These are phyloP conservation scores for Catenaria anguillulae DNA, from an alignment of 371 early-diverging fungal species.

Conservation along the genomic window DNA sequence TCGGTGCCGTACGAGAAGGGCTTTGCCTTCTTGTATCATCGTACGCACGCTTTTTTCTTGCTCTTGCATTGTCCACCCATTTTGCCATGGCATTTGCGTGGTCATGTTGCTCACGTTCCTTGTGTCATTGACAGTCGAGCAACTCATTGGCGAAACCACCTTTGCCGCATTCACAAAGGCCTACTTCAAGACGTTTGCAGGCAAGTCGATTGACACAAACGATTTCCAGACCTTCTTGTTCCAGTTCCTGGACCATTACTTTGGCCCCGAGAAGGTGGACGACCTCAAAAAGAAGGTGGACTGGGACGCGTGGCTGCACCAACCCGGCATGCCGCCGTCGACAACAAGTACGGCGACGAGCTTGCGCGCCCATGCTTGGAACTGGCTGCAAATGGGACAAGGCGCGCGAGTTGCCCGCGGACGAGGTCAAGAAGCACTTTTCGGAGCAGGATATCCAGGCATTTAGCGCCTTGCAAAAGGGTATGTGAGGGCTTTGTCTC, in stretches of 20 bases:
- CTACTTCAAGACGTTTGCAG: slow-evolving; percentile 67
- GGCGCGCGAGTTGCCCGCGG: slow-evolving; percentile 27
- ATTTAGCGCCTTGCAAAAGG: slow-evolving; percentile 58
- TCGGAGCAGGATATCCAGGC: slow-evolving; percentile 38
- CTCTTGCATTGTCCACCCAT: background rate
- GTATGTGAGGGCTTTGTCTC: no score
- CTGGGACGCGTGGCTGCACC: slow-evolving; percentile 78
- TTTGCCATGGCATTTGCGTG: background rate
- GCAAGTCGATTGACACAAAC: slow-evolving; percentile 68
- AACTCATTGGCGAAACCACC: slow-evolving; percentile 63
- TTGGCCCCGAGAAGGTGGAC: slow-evolving; percentile 47
- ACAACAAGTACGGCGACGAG: slow-evolving; percentile 66
- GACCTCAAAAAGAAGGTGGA: slow-evolving; percentile 51
- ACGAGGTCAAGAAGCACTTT: slow-evolving; percentile 29
- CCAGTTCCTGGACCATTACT: slow-evolving; percentile 42
- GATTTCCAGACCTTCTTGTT: slow-evolving; percentile 74
- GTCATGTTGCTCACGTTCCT: background rate
- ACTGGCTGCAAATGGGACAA: slow-evolving; percentile 60
- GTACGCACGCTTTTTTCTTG: slow-evolving; percentile 33
- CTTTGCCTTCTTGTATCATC: slow-evolving; percentile 77
- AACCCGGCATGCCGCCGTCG: slow-evolving; percentile 77
- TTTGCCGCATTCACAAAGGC: slow-evolving; percentile 76
- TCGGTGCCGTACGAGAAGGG: slow-evolving; percentile 94
- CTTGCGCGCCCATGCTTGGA: slow-evolving; percentile 66
- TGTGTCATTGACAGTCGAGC: slow-evolving; percentile 10